phyloP scores from a whole-genome alignment of 768 basidiomycete genomes.

The Tricholoma flavovirens region DNA sequence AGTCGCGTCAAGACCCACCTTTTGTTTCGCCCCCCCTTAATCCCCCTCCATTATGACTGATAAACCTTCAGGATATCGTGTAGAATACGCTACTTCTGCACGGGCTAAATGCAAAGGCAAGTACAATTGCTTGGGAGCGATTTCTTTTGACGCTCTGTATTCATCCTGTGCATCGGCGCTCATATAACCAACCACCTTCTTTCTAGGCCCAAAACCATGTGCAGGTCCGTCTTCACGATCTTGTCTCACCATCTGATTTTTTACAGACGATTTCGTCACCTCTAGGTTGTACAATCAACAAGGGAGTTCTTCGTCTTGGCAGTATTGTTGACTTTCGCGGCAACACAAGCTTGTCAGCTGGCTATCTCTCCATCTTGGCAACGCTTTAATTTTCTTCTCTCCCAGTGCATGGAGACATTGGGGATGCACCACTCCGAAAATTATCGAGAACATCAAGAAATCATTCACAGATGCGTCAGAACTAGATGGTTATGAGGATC shows the following conservation, averaged over 20 bases:
- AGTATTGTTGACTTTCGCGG: conserved; percentile 71
- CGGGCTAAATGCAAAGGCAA: conserved; percentile 78
- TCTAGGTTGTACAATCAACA: conserved; percentile 63
- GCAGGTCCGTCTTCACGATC: conserved; percentile 36
- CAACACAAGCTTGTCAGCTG: conserved; percentile 57
- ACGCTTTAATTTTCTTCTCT: conserved; percentile 2
- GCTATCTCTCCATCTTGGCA: background rate
- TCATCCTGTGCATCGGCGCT: conserved; percentile 19
- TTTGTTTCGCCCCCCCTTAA: conserved; percentile 3
- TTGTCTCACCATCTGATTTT: conserved; percentile 9
- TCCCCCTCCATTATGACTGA: conserved; percentile 32
- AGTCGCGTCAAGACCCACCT: conserved; percentile 26
- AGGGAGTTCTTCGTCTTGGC: conserved; percentile 71
- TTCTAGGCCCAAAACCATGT: conserved; percentile 73
- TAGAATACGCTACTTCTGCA: conserved; percentile 66
- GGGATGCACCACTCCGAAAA: conserved; percentile 74
- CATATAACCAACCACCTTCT: conserved; percentile 14
- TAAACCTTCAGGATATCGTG: conserved; percentile 63
- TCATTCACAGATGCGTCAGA: conserved; percentile 54
- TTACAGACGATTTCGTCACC: conserved; percentile 7
- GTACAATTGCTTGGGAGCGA: conserved; percentile 13
- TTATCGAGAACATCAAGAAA: conserved; percentile 67
- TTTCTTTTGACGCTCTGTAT: conserved; percentile 10
- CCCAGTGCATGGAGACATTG: conserved; percentile 81
- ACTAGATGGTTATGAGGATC: conserved; percentile 81